Percentiles rank a stretch among this genome's conserved stretches.
phyloP scores from a whole-genome alignment of 768 basidiomycete species.

The Boletus rubescentipes region DNA sequence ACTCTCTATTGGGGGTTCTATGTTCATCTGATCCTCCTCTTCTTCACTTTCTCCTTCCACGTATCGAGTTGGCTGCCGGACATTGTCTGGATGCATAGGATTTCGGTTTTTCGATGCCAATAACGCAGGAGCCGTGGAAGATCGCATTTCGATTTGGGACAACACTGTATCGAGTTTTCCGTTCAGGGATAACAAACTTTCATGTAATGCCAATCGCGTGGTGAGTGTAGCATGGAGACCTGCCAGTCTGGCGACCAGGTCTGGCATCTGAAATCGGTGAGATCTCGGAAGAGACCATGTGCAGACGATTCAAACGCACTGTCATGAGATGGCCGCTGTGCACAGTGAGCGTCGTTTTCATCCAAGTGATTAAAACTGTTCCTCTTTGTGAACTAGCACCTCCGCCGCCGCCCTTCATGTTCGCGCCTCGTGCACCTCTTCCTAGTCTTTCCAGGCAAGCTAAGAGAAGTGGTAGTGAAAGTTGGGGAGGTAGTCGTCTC shows the following conservation, averaged over 20 bases:
- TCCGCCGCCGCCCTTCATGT: conserved; percentile 74
- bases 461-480: conserved; percentile 81
- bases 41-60: conserved; percentile 82
- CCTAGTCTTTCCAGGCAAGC: conserved; percentile 90
- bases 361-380: conserved; percentile 68
- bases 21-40: conserved; percentile 57
- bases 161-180: conserved; percentile 93
- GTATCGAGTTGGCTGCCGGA: conserved; percentile 50
- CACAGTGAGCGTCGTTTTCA: conserved; percentile 76
- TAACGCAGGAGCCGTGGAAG: conserved; percentile 64
- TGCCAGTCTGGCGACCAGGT: conserved; percentile 83
- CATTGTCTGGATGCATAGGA: conserved; percentile 33
- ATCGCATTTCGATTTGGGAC: conserved; percentile 88
- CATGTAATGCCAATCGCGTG: conserved; percentile 76
- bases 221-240: conserved; percentile 81
- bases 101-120: conserved; percentile 44
- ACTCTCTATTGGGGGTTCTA: conserved; percentile 60
- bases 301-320: conserved; percentile 46
- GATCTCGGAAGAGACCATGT: neutral
- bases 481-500: conserved; percentile 77
- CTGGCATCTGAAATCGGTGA: conserved; percentile 68
- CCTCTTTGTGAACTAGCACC: conserved; percentile 80
- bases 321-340: conserved; percentile 95
- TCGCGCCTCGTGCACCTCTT: conserved; percentile 65
- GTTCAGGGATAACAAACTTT: conserved; percentile 79